Evolutionary conservation across 495 filamentous ascomycete genomes (phyloP), one percentile per base, ranked within the genome.

Genomic region (Aspergillus cristatus): DNA sequence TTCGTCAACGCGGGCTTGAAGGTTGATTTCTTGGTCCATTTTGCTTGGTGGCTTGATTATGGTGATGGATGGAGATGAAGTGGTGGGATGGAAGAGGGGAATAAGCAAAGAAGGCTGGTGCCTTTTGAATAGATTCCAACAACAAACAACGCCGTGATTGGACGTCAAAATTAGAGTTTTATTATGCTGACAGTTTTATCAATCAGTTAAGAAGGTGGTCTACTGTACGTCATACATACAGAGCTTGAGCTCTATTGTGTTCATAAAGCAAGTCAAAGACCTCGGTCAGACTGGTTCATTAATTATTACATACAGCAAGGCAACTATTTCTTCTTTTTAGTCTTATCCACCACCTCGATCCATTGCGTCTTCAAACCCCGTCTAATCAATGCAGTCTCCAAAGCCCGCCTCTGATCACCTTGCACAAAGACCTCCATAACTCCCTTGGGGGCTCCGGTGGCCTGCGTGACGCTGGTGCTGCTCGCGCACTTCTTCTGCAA

Each of bases 351-450:
- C 18, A 83, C 62, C 40, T 78, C 73, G 15, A 83, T 65, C 75
- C 76, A 80, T 38, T 70, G 65, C 33, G 55, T 58, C 34, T 55
- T 60, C 26, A 86, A 51, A 1, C 81, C 81, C 32, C 79, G 68
- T 49, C 67, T 71, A 35, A 70, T 65, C 47, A 86, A 56, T 22
- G 76, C 80, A 48, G 65, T 73, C 22, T 77, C 59, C 25, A 85
- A 64, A 3, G 65, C 73, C 40, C 74, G 68, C 28, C 69, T 67
- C 60, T 84, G 79, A 43, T 79, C 76, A 6, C 81, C 81, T 51
- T 86, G 81, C 1, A 84, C 72, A 59, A 79, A 60, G 24, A 86
- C 71, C 54, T 86, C 81, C 76, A 82, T 77, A 0, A 82, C 62
- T 1, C 74, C 75, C 48, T 72, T 74, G 41, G 78, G 72, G 10